Evolutionary conservation across 1,284 basidiomycete genomes (phyloP).

Genomic region (Cryptococcus sp.): DNA sequence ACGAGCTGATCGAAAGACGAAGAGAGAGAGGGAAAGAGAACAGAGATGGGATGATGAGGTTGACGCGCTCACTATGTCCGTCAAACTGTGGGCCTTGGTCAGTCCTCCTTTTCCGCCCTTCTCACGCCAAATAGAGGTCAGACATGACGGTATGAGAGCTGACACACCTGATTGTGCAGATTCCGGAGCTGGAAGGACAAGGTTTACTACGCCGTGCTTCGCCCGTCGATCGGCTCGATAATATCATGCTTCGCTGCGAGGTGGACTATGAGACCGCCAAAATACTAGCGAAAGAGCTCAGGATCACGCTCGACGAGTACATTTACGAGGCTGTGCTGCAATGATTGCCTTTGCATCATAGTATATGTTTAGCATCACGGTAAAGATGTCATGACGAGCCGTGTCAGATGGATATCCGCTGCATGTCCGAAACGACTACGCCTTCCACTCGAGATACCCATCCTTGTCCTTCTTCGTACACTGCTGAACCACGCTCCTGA

Average conservation of each 20-base stretch:
- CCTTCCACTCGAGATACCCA: constrained; percentile 46
- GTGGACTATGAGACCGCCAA: constrained; percentile 68
- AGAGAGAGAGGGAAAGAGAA: constrained; percentile 64
- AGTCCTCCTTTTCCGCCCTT: constrained; percentile 13
- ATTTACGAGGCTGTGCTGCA: constrained; percentile 63
- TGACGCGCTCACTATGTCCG: constrained; percentile 40
- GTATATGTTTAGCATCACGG: neutral
- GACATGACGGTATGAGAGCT: neutral
- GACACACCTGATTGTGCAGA: constrained; percentile 52
- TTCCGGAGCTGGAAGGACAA: constrained; percentile 69
- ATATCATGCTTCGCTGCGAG: constrained; percentile 72
- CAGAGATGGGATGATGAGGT: constrained; percentile 49
- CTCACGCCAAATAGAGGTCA: too few species aligned
- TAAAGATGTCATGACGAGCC: neutral
- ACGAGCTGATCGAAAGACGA: constrained; percentile 62
- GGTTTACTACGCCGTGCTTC: constrained; percentile 69
- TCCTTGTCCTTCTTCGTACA: constrained; percentile 39
- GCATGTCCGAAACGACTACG: constrained; percentile 1
- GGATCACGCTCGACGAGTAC: constrained; percentile 65
- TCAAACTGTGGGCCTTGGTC: constrained; percentile 46
- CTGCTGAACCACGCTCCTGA: constrained; percentile 33
- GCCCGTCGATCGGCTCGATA: constrained; percentile 59
- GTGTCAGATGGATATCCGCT: neutral
- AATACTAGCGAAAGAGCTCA: constrained; percentile 64
- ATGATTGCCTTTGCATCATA: neutral